A percentile compares a stretch with the other conserved stretches of the same genome.
Conservation (phyloP, 2,329 filamentous ascomycete species). For the Fonsecaea pugnacius region DNA sequence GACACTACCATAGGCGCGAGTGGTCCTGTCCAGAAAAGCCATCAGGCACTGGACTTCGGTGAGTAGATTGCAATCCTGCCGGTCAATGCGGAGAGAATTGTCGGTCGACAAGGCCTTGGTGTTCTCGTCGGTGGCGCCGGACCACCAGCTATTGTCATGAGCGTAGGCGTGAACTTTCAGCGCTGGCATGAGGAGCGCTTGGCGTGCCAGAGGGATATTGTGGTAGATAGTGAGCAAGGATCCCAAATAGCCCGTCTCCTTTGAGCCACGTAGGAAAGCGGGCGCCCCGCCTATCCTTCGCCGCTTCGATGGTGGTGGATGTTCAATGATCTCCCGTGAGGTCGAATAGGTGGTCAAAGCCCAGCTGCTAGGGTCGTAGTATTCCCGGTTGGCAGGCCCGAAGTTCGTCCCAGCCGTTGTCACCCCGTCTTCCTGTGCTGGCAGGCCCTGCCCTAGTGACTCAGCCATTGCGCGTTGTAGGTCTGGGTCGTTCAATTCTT, state of each 20-base stretch:
- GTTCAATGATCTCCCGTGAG: constrained; percentile 59
- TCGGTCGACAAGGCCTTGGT: constrained; percentile 56
- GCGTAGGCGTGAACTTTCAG: constrained; percentile 57
- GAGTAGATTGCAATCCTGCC: constrained; percentile 51
- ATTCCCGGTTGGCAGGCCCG: constrained; percentile 58
- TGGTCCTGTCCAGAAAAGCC: constrained; percentile 63
- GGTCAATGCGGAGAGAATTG: constrained; percentile 42
- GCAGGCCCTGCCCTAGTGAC: constrained; percentile 49
- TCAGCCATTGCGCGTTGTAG: constrained; percentile 53
- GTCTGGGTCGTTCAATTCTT: constrained; percentile 49
- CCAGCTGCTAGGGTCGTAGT: constrained; percentile 58
- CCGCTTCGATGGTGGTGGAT: constrained; percentile 57
- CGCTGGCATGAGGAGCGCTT: constrained; percentile 59
- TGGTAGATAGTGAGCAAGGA: constrained; percentile 66
- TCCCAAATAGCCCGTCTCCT: constrained; percentile 59
- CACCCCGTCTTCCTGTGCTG: constrained; percentile 62
- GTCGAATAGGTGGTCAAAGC: constrained; percentile 57
- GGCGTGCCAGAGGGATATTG: constrained; percentile 62
- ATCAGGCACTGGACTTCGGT: constrained; percentile 65
- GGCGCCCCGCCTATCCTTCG: constrained; percentile 56
- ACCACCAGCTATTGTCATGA: constrained; percentile 65
- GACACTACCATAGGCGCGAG: constrained; percentile 63
- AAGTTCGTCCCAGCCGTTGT: constrained; percentile 52
- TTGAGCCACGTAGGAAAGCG: constrained; percentile 61
- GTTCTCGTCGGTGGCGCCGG: constrained; percentile 57